Evolutionary conservation across 2,329 filamentous ascomycete genomes (phyloP).

Genomic region (Colletotrichum australisinense): DNA sequence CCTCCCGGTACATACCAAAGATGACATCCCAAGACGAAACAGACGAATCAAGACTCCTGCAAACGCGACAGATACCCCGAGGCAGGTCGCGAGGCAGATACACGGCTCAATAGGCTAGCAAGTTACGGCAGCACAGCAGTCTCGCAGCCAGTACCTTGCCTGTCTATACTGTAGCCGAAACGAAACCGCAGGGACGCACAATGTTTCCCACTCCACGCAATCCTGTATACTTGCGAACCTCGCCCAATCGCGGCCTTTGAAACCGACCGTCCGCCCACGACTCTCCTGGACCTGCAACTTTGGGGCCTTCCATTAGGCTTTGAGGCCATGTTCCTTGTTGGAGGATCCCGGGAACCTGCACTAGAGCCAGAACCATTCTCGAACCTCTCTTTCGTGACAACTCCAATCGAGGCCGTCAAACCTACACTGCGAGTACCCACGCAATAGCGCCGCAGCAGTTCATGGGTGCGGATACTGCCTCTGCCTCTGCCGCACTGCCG

Average conservation of each 20-base stretch:
- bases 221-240: background rate
- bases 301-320: background rate
- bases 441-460: background rate
- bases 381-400: constrained; percentile 5
- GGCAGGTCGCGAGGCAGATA: constrained; percentile 24
- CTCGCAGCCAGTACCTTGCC: constrained; percentile 20
- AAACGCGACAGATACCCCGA: background rate
- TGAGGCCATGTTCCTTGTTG: constrained; percentile 20
- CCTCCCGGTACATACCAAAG: background rate
- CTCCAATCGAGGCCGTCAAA: background rate
- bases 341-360: constrained; percentile 27
- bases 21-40: background rate
- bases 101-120: background rate
- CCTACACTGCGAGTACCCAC: background rate
- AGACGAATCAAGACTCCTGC: background rate
- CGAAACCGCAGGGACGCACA: constrained; percentile 4
- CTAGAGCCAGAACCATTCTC: constrained; percentile 4
- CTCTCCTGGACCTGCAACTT: background rate
- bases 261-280: background rate
- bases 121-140: constrained; percentile 1
- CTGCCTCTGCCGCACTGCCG: background rate
- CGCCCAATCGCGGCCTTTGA: constrained; percentile 14
- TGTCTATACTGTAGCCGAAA: background rate
- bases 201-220: constrained; percentile 12
- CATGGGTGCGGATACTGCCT: background rate